Percentiles rank a stretch among this genome's conserved stretches.
phyloP scores from a whole-genome alignment of 257 asterid species.

The Schizonepeta tenuifolia region DNA sequence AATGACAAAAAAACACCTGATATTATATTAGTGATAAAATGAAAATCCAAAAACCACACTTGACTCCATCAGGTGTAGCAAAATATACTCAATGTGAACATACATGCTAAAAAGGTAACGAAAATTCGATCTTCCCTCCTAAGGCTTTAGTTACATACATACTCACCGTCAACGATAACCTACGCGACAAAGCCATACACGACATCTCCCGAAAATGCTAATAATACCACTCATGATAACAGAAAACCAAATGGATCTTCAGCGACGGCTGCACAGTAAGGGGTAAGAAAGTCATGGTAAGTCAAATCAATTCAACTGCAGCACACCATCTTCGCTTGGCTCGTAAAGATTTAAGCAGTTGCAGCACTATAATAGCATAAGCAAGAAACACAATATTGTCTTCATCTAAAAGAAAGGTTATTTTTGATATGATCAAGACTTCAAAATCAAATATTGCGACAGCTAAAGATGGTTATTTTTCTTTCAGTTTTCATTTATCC shows the following conservation, averaged over 20 bases:
- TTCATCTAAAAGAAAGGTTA: background rate
- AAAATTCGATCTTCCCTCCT: background rate
- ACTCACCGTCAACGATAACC: background rate
- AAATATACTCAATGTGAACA: background rate
- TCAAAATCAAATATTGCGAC: background rate
- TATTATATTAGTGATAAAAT: background rate
- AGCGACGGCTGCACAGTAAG: constrained; percentile 1
- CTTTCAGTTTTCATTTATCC: background rate
- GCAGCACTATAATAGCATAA: background rate
- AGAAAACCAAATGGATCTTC: background rate
- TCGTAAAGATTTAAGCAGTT: background rate
- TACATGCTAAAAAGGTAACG: background rate
- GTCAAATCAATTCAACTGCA: background rate
- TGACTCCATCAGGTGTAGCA: background rate
- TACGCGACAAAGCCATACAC: background rate
- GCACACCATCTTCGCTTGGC: background rate
- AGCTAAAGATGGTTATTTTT: background rate
- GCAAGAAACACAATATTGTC: background rate
- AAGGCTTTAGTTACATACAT: background rate
- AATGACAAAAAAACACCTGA: no score
- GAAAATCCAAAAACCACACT: background rate
- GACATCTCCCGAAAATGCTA: background rate
- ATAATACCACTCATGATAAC: background rate
- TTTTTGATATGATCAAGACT: background rate
- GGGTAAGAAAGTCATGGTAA: background rate